A percentile compares a stretch with the other conserved stretches of the same genome.
Evolutionary conservation across 108 stramenopile genomes (phyloP).

Genomic region (Epithemia pelagica): DNA sequence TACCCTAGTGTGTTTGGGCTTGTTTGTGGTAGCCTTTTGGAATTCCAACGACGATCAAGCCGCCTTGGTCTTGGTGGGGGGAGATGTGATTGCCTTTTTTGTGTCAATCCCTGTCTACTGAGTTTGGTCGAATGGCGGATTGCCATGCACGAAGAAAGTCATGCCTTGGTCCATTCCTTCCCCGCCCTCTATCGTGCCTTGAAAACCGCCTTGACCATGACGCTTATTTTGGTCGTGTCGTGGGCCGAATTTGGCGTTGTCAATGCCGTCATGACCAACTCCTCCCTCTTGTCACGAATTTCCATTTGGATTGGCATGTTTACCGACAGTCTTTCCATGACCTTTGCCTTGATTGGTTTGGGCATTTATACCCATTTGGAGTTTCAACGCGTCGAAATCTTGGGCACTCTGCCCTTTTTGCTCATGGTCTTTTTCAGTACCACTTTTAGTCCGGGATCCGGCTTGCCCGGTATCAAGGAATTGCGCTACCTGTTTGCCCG

Average conservation of each 20-base stretch:
- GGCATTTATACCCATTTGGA: slow-evolving; percentile 45
- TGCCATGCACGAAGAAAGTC: slow-evolving; percentile 52
- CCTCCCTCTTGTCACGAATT: slow-evolving; percentile 19
- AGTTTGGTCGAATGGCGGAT: slow-evolving; percentile 52
- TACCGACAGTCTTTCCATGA: slow-evolving; percentile 38
- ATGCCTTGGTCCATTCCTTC: slow-evolving; percentile 56
- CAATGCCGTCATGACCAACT: slow-evolving; percentile 22
- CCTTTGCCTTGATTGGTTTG: slow-evolving; percentile 45
- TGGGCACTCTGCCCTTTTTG: slow-evolving; percentile 51
- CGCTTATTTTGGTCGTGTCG: slow-evolving; percentile 33
- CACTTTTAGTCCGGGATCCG: slow-evolving; percentile 53
- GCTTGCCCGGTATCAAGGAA: slow-evolving; percentile 41
- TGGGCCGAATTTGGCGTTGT: slow-evolving; percentile 31
- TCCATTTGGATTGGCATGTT: slow-evolving; percentile 44
- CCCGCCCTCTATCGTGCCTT: slow-evolving; percentile 42
- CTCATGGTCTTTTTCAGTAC: slow-evolving; percentile 68
- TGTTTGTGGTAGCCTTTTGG: slow-evolving; percentile 53
- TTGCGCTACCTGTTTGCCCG: slow-evolving; percentile 52
- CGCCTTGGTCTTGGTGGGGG: slow-evolving; percentile 42
- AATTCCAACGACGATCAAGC: slow-evolving; percentile 30
- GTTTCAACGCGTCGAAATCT: slow-evolving; percentile 46
- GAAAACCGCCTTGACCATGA: slow-evolving; percentile 32
- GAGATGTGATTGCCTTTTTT: slow-evolving; percentile 49
- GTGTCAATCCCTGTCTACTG: slow-evolving; percentile 51
- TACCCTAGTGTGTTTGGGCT: slow-evolving; percentile 32